Evolutionary conservation across 495 filamentous ascomycete species (phyloP), one percentile per base, ranked within the genome.

Genomic region (Hypoxylon lienhwacheense): DNA sequence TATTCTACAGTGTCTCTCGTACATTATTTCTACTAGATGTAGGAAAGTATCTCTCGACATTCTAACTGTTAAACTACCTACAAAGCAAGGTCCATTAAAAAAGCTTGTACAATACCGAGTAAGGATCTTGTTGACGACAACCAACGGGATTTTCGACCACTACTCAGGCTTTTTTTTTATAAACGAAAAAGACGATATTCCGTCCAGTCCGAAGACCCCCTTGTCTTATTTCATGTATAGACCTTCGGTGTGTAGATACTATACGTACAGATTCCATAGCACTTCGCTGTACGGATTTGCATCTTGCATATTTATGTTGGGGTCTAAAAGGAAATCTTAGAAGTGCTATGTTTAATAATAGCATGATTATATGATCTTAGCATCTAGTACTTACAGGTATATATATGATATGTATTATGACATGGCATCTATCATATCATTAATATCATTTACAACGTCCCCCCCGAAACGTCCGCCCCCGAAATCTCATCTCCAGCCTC

Each of bases 11-110:
- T n/a, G n/a, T n/a, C n/a, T n/a, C n/a, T n/a, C n/a, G n/a, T n/a
- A n/a, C n/a, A n/a, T n/a, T n/a, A n/a, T 33, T 26, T n/a, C 7
- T 14, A 35, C 43, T 48, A 35, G n/a, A n/a, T n/a, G n/a, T n/a
- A n/a, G n/a, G n/a, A n/a, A n/a, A n/a, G n/a, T n/a, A n/a, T 49
- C 22, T 55, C 42, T 48, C 28, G 31, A 39, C 26, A 17, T 53
- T 49, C 56, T 40, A 22, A n/a, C 4, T 10, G 22, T n/a, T n/a
- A n/a, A n/a, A n/a, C n/a, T n/a, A n/a, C n/a, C n/a, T n/a, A n/a
- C n/a, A n/a, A n/a, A n/a, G n/a, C 16, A 26, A 28, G 12, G 19
- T 21, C 46, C 10, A 40, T 50, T 40, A 22, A 50, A 8, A 22
- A 19, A n/a, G n/a, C n/a, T n/a, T n/a, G n/a, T n/a, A n/a, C n/a